Conservation (phyloP, 768 basidiomycete genomes). For the Boletus reticuloceps region DNA sequence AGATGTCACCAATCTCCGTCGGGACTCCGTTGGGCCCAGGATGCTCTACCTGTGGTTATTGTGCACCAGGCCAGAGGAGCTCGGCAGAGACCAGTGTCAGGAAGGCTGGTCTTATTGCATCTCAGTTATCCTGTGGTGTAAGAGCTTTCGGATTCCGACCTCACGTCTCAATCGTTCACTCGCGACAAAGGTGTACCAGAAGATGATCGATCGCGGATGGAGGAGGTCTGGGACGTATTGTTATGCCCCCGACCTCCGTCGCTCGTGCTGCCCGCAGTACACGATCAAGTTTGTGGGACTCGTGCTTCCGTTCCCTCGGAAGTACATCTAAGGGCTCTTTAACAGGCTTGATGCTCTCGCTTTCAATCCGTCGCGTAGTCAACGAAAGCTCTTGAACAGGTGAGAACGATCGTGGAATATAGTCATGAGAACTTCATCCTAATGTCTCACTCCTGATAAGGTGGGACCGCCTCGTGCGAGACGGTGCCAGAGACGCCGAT, state of each 20-base stretch:
- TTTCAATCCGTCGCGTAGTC: conserved; percentile 71
- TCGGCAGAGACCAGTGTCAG: conserved; percentile 40
- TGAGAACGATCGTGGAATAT: conserved; percentile 24
- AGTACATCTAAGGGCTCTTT: conserved; percentile 14
- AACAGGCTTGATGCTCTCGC: conserved; percentile 60
- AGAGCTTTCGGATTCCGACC: neutral
- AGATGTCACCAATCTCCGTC: conserved; percentile 28
- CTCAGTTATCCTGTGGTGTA: conserved; percentile 55
- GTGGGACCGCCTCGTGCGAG: conserved; percentile 69
- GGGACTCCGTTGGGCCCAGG: conserved; percentile 26
- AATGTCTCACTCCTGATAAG: conserved; percentile 33
- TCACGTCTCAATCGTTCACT: neutral
- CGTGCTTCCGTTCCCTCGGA: conserved; percentile 1
- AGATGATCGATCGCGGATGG: conserved; percentile 85
- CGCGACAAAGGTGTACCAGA: conserved; percentile 62
- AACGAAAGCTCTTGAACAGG: conserved; percentile 74
- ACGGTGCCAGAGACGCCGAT: conserved; percentile 36
- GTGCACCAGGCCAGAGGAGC: conserved; percentile 51
- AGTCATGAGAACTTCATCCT: neutral
- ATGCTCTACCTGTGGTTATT: conserved; percentile 63
- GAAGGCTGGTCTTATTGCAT: conserved; percentile 47
- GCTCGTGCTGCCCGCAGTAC: conserved; percentile 91
- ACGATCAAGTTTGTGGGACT: conserved; percentile 71
- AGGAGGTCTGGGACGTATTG: conserved; percentile 79
- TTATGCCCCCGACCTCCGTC: conserved; percentile 82